A percentile compares a stretch with the other conserved stretches of the same genome.
phyloP scores from a whole-genome alignment of 169 alveolate genomes.

The Plasmodium cynomolgi region DNA sequence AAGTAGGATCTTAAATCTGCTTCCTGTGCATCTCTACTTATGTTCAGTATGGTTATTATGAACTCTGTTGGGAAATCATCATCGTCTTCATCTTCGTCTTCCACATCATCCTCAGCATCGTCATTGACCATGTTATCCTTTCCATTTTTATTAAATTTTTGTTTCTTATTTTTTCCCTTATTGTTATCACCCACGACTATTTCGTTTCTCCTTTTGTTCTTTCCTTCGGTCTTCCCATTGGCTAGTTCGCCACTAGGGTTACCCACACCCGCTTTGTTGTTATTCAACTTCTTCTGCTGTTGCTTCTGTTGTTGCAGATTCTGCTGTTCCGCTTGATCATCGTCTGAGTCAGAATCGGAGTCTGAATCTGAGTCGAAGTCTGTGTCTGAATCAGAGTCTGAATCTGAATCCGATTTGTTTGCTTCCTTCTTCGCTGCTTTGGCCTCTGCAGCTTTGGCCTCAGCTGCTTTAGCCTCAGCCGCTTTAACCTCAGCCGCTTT shows the following conservation, averaged over 20 bases:
- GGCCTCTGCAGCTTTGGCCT: not conserved
- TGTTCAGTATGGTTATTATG: conserved; percentile 18
- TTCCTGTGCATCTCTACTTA: conserved; percentile 17
- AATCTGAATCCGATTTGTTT: not conserved
- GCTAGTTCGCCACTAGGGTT: not conserved
- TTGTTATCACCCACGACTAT: not conserved
- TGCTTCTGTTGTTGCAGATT: not conserved
- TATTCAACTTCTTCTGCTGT: not conserved
- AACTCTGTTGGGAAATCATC: not conserved
- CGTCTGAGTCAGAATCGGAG: conserved; percentile 17
- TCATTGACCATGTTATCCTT: not conserved
- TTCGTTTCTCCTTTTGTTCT: conserved; percentile 33
- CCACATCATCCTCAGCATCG: not conserved
- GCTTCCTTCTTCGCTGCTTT: not conserved
- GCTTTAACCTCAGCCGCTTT: not conserved
- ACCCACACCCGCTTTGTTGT: not conserved
- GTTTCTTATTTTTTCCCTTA: conserved; percentile 40
- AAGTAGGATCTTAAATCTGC: conserved; percentile 16
- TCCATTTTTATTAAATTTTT: not conserved
- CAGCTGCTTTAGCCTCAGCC: not conserved
- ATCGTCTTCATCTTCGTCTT: not conserved
- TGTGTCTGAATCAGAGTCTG: not conserved
- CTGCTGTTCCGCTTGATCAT: not conserved
- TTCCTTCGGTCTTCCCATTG: not conserved
- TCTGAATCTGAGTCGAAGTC: conserved; percentile 13